Conservation (phyloP, 2,329 filamentous ascomycete species). For the Geosmithia putterillii region DNA sequence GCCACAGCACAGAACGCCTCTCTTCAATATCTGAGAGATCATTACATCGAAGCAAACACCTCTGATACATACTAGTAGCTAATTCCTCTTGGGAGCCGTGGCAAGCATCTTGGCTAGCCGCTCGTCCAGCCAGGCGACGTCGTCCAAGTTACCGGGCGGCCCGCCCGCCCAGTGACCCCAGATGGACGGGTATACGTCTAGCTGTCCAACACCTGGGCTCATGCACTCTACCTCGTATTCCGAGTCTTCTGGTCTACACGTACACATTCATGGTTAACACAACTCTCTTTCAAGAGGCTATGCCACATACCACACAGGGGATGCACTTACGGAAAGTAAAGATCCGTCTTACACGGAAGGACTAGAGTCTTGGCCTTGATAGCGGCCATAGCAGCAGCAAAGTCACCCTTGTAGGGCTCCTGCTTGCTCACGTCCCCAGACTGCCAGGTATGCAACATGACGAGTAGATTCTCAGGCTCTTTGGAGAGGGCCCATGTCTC, state of each 20-base stretch:
- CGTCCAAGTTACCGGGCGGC: background rate
- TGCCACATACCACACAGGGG: too few relatives aligned
- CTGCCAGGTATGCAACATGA: conserved; percentile 73
- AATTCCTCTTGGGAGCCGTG: background rate
- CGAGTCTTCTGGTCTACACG: conserved; percentile 52
- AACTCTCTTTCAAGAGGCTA: background rate
- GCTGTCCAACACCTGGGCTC: conserved; percentile 17
- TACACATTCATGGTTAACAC: background rate
- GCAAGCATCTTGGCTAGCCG: background rate
- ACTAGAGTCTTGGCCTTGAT: conserved; percentile 66
- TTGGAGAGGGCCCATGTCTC: conserved; percentile 62
- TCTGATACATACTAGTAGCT: too few relatives aligned
- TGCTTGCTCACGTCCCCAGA: conserved; percentile 57
- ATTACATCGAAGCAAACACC: too few relatives aligned
- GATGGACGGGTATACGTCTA: conserved; percentile 25
- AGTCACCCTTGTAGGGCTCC: conserved; percentile 54
- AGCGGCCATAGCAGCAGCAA: conserved; percentile 49
- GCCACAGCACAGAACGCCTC: too few relatives aligned
- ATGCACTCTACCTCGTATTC: conserved; percentile 54
- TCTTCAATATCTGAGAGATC: too few relatives aligned
- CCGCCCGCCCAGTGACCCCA: conserved; percentile 24
- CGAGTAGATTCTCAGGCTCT: conserved; percentile 63
- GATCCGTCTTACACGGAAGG: conserved; percentile 58
- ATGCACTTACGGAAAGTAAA: conserved; percentile 53
- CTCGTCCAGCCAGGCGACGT: background rate